Percentiles rank a stretch among this genome's conserved stretches.
Conservation (phyloP, 2,329 filamentous ascomycete genomes). For the Aaosphaeria arxii region DNA sequence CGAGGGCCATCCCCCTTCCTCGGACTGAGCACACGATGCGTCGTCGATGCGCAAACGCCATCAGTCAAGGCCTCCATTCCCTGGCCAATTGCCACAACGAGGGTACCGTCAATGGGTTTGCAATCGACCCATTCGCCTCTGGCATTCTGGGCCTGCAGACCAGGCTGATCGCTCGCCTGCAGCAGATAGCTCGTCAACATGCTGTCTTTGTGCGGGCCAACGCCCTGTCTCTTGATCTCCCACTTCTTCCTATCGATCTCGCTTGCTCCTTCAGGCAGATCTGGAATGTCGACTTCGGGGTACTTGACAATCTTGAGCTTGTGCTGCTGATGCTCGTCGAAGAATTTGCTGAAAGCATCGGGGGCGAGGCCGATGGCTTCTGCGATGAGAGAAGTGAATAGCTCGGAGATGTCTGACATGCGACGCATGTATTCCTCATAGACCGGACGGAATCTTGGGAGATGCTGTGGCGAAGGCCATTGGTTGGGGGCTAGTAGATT, state of each 20-base stretch:
- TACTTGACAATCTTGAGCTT: constrained; percentile 91
- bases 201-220: constrained; percentile 80
- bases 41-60: constrained; percentile 78
- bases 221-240: constrained; percentile 57
- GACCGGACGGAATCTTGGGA: constrained; percentile 66
- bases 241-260: constrained; percentile 39
- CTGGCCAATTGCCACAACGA: constrained; percentile 86
- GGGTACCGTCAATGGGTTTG: constrained; percentile 69
- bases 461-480: constrained; percentile 65
- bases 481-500: constrained; percentile 75
- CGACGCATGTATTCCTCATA: constrained; percentile 73
- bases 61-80: constrained; percentile 81
- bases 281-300: constrained; percentile 56
- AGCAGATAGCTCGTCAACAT: constrained; percentile 81
- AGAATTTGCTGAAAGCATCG: constrained; percentile 73
- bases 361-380: constrained; percentile 73
- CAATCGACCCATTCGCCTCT: constrained; percentile 78
- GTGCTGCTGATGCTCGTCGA: constrained; percentile 70
- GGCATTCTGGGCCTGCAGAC: constrained; percentile 81
- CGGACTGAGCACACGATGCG: constrained; percentile 78
- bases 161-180: constrained; percentile 72
- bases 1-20: constrained; percentile 66
- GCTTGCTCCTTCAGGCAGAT: constrained; percentile 22
- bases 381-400: constrained; percentile 77
- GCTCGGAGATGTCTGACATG: constrained; percentile 70